These are phyloP conservation scores for Geosmithia putterillii DNA, from an alignment of 2,329 filamentous ascomycete genomes.

Conservation along the genomic window DNA sequence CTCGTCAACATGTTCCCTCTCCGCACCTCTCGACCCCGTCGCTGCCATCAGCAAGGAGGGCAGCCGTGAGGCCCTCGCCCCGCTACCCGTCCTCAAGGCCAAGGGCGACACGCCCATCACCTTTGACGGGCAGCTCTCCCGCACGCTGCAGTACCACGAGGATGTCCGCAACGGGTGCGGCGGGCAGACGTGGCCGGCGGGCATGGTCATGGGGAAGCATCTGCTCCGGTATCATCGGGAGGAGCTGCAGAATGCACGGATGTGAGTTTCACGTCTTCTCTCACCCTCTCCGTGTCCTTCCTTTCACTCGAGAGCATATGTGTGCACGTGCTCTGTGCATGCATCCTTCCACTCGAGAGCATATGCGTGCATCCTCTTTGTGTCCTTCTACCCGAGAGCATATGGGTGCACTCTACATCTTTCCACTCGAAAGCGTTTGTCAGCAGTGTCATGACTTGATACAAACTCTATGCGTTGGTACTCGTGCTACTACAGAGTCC, in stretches of 20 bases:
- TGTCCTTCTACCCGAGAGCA: too few relatives aligned
- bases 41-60: conserved; percentile 22
- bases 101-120: conserved; percentile 38
- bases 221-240: conserved; percentile 61
- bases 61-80: conserved; percentile 45
- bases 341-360: too few relatives aligned
- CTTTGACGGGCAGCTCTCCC: conserved; percentile 63
- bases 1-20: conserved; percentile 17
- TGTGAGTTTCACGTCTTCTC: too few relatives aligned
- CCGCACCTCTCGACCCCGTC: conserved; percentile 37
- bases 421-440: too few relatives aligned
- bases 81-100: conserved; percentile 45
- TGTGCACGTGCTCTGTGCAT: too few relatives aligned
- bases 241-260: conserved; percentile 52
- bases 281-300: too few relatives aligned
- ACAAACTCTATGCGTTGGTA: too few relatives aligned
- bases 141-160: conserved; percentile 66
- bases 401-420: too few relatives aligned
- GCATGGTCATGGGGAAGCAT: conserved; percentile 78
- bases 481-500: too few relatives aligned
- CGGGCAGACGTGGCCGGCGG: conserved; percentile 88
- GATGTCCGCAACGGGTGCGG: conserved; percentile 83
- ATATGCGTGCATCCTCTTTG: too few relatives aligned
- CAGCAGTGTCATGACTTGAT: too few relatives aligned
- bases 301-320: too few relatives aligned